Base-by-base conservation (phyloP, 176 grass and related monocot species). In the Eragrostis nindensis region DNA sequence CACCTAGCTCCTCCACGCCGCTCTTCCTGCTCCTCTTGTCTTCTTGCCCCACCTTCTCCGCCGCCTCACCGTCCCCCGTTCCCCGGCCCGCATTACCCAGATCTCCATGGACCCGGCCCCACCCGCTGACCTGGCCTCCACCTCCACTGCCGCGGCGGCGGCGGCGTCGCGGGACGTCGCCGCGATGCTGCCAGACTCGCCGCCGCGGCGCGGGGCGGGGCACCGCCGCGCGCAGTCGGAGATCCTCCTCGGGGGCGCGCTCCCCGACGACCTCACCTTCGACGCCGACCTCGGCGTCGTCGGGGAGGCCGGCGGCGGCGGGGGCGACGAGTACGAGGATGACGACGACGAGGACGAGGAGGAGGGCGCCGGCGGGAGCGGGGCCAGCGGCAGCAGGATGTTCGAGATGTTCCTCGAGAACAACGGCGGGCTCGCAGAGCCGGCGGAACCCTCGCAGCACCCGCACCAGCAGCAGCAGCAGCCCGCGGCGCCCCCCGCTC, bases 171-270 rank as follows among this genome's bases (percentile, higher is more conserved):
- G 84, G 66, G 90, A 87, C 68, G 80, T 82, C 15, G 78, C 80
- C n/a, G 42, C 83, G 47, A 92, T 89, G 87, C 76, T 89, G 71
- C 76, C 84, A 44, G 77, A 78, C 64, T 74, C 56, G 27, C 91
- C 87, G 55, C 87, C 74, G 43, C 85, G 91, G 5, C 85, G 83
- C 32, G 54, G 56, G 13, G 78, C 66, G 17, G 59, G 88, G 17
- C 91, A 93, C 82, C 85, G 91, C 7, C 87, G 91, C 39, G 91
- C 91, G 79, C 91, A 93, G 74, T 93, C 91, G 39, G 91, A 93
- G 81, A 93, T 93, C 79, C 83, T 93, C 48, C 85, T 89, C 30
- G 87, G 87, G 24, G 77, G 71, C n/a, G 72, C 66, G 39, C 91
- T 93, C 69, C 91, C 91, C 4, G 87, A 93, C 39, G 91, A 94